A percentile compares a stretch with the other conserved stretches of the same genome.
Evolutionary conservation across 2,329 filamentous ascomycete genomes (phyloP).

Genomic region (Aspergillus piperis): DNA sequence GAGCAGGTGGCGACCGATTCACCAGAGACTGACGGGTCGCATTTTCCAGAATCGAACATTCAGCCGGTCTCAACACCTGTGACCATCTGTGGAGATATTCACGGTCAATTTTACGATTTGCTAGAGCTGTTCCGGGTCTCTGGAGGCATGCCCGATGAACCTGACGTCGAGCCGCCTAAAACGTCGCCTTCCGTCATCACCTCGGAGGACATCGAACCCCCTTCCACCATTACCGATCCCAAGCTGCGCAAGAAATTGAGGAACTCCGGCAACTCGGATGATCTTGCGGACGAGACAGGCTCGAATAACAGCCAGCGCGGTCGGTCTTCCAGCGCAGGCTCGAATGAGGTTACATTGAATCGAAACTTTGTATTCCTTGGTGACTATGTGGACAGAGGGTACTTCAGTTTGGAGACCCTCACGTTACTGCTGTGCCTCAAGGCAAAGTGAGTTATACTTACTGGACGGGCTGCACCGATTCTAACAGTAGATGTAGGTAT

Average conservation of each 20-base stretch:
- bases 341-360: slow-evolving; percentile 49
- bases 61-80: slow-evolving; percentile 97
- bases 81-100: slow-evolving; percentile 96
- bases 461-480: background rate
- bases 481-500: slow-evolving; percentile 50
- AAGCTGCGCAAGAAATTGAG: slow-evolving; percentile 85
- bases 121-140: slow-evolving; percentile 95
- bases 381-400: slow-evolving; percentile 73
- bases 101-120: slow-evolving; percentile 97
- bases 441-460: slow-evolving; percentile 53
- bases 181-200: slow-evolving; percentile 75
- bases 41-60: slow-evolving; percentile 82
- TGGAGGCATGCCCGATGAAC: slow-evolving; percentile 91
- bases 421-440: slow-evolving; percentile 72
- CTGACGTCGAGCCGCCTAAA: slow-evolving; percentile 67
- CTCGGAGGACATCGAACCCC: slow-evolving; percentile 89
- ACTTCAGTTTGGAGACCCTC: slow-evolving; percentile 73
- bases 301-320: slow-evolving; percentile 21
- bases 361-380: slow-evolving; percentile 73
- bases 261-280: slow-evolving; percentile 34
- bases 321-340: slow-evolving; percentile 33
- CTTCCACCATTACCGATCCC: slow-evolving; percentile 82
- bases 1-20: background rate
- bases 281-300: slow-evolving; percentile 26
- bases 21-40: slow-evolving; percentile 16